Evolutionary conservation across 305 asterid genomes (phyloP).

Genomic region (Ilex paraguariensis): DNA sequence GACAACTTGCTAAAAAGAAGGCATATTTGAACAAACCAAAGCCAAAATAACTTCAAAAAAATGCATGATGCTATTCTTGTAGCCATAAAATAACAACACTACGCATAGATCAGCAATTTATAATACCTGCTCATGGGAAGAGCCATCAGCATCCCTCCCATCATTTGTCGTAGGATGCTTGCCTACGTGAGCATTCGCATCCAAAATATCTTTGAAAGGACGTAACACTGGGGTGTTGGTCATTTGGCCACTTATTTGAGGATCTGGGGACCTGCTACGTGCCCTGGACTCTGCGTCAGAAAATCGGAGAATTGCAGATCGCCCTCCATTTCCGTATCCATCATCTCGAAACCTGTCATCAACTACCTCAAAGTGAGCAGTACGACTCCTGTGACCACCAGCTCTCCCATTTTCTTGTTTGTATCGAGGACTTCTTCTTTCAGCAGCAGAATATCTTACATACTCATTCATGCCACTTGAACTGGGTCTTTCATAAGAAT

Average conservation of each 20-base stretch:
- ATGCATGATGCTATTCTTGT: too few relatives aligned
- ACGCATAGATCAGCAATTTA: background rate
- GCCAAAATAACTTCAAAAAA: too few relatives aligned
- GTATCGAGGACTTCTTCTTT: conserved; percentile 43
- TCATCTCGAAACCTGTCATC: conserved; percentile 89
- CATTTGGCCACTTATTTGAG: conserved; percentile 20
- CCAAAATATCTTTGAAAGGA: conserved; percentile 35
- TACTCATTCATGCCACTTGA: conserved; percentile 18
- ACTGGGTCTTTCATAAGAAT: conserved; percentile 29
- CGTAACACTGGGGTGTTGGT: conserved; percentile 25
- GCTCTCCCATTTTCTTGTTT: conserved; percentile 32
- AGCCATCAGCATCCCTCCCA: conserved; percentile 19
- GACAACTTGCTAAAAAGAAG: too few relatives aligned
- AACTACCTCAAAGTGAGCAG: conserved; percentile 69
- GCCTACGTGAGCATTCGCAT: conserved; percentile 32
- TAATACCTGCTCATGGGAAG: conserved; percentile 42
- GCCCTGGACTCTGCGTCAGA: conserved; percentile 31
- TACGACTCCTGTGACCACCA: conserved; percentile 29
- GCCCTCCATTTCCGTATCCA: conserved; percentile 35
- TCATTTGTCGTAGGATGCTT: conserved; percentile 36
- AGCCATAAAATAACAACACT: background rate
- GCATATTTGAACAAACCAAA: too few relatives aligned
- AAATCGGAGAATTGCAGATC: conserved; percentile 29
- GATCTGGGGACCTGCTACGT: conserved; percentile 44
- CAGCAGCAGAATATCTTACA: conserved; percentile 44